Evolutionary conservation across 257 asterid species (phyloP), one percentile per base, ranked within the genome.

Genomic region (Solanum lycopersicoides): DNA sequence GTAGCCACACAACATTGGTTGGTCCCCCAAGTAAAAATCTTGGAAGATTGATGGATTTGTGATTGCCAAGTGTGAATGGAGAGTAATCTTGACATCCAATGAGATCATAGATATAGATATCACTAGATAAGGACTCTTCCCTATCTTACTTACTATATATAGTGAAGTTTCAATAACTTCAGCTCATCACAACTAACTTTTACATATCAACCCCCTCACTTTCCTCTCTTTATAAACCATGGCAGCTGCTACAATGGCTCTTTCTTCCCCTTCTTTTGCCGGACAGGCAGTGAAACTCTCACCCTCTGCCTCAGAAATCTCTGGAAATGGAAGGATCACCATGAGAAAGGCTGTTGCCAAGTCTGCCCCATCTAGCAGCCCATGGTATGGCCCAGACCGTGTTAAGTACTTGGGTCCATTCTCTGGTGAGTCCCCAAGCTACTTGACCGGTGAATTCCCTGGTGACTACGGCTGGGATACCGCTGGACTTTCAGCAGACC

Each of bases 381-480:
- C 94, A 1, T 94, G 95, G 97, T 94, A 93, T 82, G 97, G 95
- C 44, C 94, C 95, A 0, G 95, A 93, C 92, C 93, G 97, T 35
- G 94, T 94, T 42, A 90, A 90, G 72, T 93, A 94, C 94, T 89
- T 94, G 88, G 97, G 97, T 30, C 96, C 96, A 89, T 92, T 93
- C 90, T 94, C 95, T 50, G 95, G 95, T 21, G 95, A 94, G 86
- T 68, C 94, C 65, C 95, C 96, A 4, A 93, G 94, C 93, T 94
- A 94, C 94, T 92, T 94, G 50, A 92, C 94, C 2, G 94, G 96
- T 12, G 96, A 94, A 69, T 93, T 93, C 91, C 92, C 97, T 2
- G 96, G 96, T 32, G 96, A 94, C 90, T 94, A 93, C 41, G 95
- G 96, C 4, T 93, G 97, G 95, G 94, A 92, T 89, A 94, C 94